Conservation (phyloP, 2,329 filamentous ascomycete species). For the Pyrenochaeta sp. region DNA sequence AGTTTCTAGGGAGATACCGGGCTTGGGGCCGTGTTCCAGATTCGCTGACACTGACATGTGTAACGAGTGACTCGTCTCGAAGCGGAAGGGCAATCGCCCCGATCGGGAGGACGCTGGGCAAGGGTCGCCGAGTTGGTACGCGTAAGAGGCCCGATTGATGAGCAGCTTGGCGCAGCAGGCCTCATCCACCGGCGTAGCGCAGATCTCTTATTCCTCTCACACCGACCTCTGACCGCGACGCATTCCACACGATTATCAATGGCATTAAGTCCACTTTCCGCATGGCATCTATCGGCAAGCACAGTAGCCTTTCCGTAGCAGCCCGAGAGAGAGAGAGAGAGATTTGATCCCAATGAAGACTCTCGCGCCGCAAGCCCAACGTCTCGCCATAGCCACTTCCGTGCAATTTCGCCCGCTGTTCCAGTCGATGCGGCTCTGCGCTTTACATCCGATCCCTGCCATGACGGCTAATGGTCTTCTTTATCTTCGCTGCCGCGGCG, state of each 20-base stretch:
- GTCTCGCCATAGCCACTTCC: neutral
- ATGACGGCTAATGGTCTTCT: neutral
- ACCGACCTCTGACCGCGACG: conserved; percentile 1
- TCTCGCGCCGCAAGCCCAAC: conserved; percentile 7
- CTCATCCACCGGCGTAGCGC: conserved; percentile 9
- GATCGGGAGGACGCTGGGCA: conserved; percentile 5
- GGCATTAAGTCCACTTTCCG: conserved; percentile 2
- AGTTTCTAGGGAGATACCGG: conserved; percentile 13
- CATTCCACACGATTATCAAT: conserved; percentile 8
- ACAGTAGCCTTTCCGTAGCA: neutral
- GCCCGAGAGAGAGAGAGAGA: neutral
- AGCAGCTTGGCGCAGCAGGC: conserved; percentile 13
- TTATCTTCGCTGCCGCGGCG: neutral
- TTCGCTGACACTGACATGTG: conserved; percentile 6
- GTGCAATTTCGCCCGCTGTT: neutral
- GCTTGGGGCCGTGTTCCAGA: conserved; percentile 8
- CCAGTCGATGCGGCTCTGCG: neutral
- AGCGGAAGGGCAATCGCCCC: conserved; percentile 1
- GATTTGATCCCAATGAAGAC: neutral
- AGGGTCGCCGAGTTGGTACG: conserved; percentile 7
- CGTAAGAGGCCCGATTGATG: conserved; percentile 7
- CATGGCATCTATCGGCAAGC: conserved; percentile 5
- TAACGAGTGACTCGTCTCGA: conserved; percentile 15
- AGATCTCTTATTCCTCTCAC: conserved; percentile 10
- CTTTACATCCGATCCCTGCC: neutral